Base-by-base conservation (phyloP, 495 filamentous ascomycete species). In the Aspergillus carlsbadensis region DNA sequence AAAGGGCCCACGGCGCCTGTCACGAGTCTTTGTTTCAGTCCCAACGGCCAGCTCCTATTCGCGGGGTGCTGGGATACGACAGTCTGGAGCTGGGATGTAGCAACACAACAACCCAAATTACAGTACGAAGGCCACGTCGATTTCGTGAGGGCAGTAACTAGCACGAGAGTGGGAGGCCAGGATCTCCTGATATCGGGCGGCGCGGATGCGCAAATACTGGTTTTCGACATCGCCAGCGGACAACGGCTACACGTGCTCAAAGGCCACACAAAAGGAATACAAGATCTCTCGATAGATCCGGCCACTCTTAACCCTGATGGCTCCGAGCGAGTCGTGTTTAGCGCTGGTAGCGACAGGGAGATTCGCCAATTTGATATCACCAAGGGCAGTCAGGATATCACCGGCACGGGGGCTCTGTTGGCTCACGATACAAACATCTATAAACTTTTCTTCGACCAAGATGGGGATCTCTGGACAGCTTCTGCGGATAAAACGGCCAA, bases 11-110 rank as follows among this genome's bases (percentile, higher is more conserved):
- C 79, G 24, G 85, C 91, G 11, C 94, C 94, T 1, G 67, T 96
- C 20, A 91, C 90, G 20, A 88, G 85, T 59, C 67, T 97, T 44
- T 86, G 87, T 24, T 75, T 96, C 29, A 85, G 87, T 26, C 77
- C 83, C 0, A 72, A 74, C 47, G 77, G 75, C 37, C 73, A 74
- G 20, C 83, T 80, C 1, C 59, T 98, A 44, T 97, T 91, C 69
- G 90, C 89, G 24, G 92, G 91, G 21, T 90, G 87, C 58, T 98
- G 94, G 94, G 92, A 98, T 75, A 96, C 95, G 70, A 76, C 79
- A 20, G 81, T 98, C 39, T 96, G 86, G 84, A 88, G 89, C 31
- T 96, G 89, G 89, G 78, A 87, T 59, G 74, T 85, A 34, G 62
- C 73, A 17, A 84, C 83, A 2, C 74, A 76, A 21, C 63, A 76